A percentile compares a stretch with the other conserved stretches of the same genome.
Conservation (phyloP, 257 asterid genomes). For the Hygrophila difformis region DNA sequence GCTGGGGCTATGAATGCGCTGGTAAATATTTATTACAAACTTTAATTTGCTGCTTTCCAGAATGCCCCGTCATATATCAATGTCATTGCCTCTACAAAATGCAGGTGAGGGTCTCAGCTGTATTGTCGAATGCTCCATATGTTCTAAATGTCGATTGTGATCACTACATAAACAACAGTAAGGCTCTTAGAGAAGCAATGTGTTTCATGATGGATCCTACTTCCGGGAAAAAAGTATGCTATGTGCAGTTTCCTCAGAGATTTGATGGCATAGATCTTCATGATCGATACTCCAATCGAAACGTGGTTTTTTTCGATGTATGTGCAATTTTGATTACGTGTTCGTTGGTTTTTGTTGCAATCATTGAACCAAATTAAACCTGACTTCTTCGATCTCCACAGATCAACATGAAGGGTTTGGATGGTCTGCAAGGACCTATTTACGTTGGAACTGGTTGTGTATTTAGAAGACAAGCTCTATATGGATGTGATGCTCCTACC, state of each 20-base stretch:
- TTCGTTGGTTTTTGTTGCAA: neutral
- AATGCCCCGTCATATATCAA: too few species aligned
- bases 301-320: constrained; percentile 66
- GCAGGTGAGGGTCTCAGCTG: constrained; percentile 62
- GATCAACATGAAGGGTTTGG: constrained; percentile 79
- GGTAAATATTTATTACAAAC: constrained; percentile 24
- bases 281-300: constrained; percentile 62
- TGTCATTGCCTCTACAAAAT: neutral
- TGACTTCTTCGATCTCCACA: constrained; percentile 21
- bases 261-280: constrained; percentile 67
- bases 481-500: constrained; percentile 52
- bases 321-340: constrained; percentile 14
- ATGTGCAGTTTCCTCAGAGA: constrained; percentile 72
- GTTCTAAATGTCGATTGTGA: constrained; percentile 66
- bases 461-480: constrained; percentile 63
- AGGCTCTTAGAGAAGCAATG: constrained; percentile 70
- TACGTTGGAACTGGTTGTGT: constrained; percentile 77
- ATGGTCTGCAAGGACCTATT: constrained; percentile 75
- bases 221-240: constrained; percentile 63
- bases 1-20: constrained; percentile 85
- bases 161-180: constrained; percentile 68
- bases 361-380: constrained; percentile 4
- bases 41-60: too few species aligned
- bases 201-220: constrained; percentile 77
- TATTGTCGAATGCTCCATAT: constrained; percentile 62